A percentile compares a stretch with the other conserved stretches of the same genome.
These are phyloP conservation scores for Chalciporus sphaerocephalus DNA, from an alignment of 768 basidiomycete species.

Conservation along the genomic window DNA sequence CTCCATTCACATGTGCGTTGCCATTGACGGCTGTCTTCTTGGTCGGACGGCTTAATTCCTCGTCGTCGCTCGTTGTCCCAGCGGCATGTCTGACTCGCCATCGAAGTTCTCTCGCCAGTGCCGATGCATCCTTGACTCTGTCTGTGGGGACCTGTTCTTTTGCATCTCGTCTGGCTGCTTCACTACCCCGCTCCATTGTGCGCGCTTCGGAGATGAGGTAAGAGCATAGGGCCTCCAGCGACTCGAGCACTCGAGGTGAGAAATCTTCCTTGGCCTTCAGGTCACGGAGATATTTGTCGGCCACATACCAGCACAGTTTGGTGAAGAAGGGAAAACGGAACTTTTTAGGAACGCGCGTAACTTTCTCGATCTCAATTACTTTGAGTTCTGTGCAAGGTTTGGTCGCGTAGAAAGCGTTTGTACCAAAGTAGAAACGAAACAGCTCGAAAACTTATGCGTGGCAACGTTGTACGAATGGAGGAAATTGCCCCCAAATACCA, in stretches of 20 bases:
- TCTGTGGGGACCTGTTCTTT: conserved; percentile 80
- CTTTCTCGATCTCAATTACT: conserved; percentile 87
- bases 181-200: conserved; percentile 64
- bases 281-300: conserved; percentile 73
- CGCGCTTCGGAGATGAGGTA: conserved; percentile 78
- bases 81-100: conserved; percentile 71
- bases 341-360: conserved; percentile 88
- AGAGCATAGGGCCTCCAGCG: conserved; percentile 64
- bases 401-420: no score
- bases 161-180: conserved; percentile 68
- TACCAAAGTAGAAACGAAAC: not conserved
- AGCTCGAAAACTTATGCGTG: conserved; percentile 57
- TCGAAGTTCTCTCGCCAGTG: conserved; percentile 76
- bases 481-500: conserved; percentile 98
- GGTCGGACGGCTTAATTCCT: conserved; percentile 34
- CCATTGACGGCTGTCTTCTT: conserved; percentile 28
- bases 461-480: conserved; percentile 87
- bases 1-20: conserved; percentile 20
- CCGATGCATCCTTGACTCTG: conserved; percentile 75
- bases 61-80: conserved; percentile 67
- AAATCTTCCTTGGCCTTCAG: conserved; percentile 56
- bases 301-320: conserved; percentile 87
- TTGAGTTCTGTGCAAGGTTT: conserved; percentile 59
- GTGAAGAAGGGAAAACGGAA: conserved; percentile 83
- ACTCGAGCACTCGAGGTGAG: conserved; percentile 59